Evolutionary conservation across 805 yeast genomes (phyloP), one percentile per base, ranked within the genome.

Genomic region (Henningerozyma blattae): DNA sequence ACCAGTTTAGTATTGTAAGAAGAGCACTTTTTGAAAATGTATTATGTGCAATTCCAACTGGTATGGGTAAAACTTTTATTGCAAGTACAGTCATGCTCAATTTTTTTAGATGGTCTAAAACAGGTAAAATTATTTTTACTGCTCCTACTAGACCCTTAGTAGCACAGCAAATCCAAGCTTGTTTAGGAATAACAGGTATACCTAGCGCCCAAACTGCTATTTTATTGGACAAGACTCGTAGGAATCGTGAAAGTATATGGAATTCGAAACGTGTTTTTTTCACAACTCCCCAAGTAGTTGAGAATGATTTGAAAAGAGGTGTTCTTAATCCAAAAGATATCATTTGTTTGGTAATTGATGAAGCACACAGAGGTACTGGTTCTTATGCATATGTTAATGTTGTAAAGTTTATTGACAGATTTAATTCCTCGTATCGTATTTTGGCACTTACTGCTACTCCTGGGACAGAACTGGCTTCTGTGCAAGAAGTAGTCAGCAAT

Each of bases 101-200:
- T 52, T 91, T 70, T 58, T 76, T 71, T 44, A 60, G 93, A 32
- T 91, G 98, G 98, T 81, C 87, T 15, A 70, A 70, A 13, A 54
- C 59, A 4, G 75, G 85, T 2, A 91, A 87, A 49, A 74, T 91
- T 43, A 72, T 93, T 1, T 91, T 91, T 55, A 77, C 89, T 78
- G 98, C 99, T 0, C 99, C 99, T 0, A 91, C 99, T 2, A 67
- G 87, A 43, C 99, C 99, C 0, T 65, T 91, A 35, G 97, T 91
- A 5, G 87, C 95, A 1, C 99, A 91, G 58, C 98, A 91, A 58
- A 81, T 89, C 43, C 81, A 80, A 48, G 96, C 97, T 1, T 91
- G 95, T 51, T 67, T 85, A 35, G 79, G 84, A 7, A 75, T 83
- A 13, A 78, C 94, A 0, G 96, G 95, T 3, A 73, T 93, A 15